These are phyloP conservation scores for Penicillium cinerascens DNA, from an alignment of 495 filamentous ascomycete genomes.

Conservation along the genomic window DNA sequence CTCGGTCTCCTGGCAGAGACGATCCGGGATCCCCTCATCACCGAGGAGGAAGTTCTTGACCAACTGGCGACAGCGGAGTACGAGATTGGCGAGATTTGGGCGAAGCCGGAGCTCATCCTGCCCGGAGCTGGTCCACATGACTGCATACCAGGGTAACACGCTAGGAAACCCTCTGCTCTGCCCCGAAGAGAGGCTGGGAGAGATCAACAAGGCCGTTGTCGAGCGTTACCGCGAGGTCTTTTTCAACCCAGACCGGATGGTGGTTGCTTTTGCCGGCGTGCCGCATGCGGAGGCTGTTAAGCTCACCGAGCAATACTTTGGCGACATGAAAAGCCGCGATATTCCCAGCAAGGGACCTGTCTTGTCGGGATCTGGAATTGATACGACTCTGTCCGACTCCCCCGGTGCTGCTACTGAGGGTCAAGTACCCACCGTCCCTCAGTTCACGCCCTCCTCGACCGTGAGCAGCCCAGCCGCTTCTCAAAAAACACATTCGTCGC, in stretches of 20 bases:
- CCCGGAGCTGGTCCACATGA: conserved; percentile 93
- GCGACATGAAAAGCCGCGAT: conserved; percentile 68
- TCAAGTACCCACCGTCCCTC: conserved; percentile 38
- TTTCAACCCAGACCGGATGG: conserved; percentile 83
- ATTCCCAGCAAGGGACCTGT: conserved; percentile 41
- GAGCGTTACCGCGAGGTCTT: conserved; percentile 78
- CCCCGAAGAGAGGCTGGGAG: conserved; percentile 71
- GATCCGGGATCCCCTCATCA: conserved; percentile 82
- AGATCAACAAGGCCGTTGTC: conserved; percentile 73
- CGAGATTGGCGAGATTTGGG: conserved; percentile 97
- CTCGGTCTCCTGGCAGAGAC: conserved; percentile 89
- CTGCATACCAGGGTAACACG: conserved; percentile 92
- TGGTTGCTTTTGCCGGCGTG: conserved; percentile 93
- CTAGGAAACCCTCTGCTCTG: conserved; percentile 91
- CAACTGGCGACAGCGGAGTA: conserved; percentile 91
- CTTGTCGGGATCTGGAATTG: conserved; percentile 55
- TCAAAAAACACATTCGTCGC: conserved; percentile 42
- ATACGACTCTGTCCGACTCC: conserved; percentile 52
- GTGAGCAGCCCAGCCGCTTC: conserved; percentile 37
- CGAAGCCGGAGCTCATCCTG: conserved; percentile 91
- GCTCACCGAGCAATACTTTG: conserved; percentile 81
- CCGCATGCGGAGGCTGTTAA: conserved; percentile 74
- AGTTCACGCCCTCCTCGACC: conserved; percentile 41
- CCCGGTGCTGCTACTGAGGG: conserved; percentile 36
- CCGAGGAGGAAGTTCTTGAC: conserved; percentile 80